Percentiles rank a stretch among this genome's conserved stretches.
Evolutionary conservation across 2,329 filamentous ascomycete species (phyloP).

Genomic region (Sporothrix euskadiensis): DNA sequence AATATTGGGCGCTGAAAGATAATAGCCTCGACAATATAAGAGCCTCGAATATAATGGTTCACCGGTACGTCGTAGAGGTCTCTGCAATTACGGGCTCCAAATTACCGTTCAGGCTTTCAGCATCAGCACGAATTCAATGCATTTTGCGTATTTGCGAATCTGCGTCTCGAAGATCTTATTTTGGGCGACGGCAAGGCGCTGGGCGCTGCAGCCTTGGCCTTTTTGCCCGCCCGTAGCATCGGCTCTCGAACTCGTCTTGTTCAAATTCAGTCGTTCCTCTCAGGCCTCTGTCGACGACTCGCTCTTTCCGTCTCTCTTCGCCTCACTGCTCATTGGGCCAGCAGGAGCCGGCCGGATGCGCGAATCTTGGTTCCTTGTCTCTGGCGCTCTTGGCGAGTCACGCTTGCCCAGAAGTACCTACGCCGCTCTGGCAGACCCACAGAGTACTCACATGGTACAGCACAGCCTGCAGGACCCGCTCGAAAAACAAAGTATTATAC

Average conservation of each 20-base stretch:
- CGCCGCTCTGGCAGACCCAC: not conserved
- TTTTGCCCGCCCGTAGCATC: not conserved
- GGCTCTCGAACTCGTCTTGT: not conserved
- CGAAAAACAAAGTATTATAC: not conserved
- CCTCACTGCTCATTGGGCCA: slow-evolving; percentile 16
- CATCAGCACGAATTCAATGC: not conserved
- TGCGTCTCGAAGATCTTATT: not conserved
- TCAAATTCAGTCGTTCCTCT: not conserved
- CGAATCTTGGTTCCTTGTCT: not conserved
- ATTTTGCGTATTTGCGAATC: not conserved
- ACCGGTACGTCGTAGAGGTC: not conserved
- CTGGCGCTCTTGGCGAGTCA: slow-evolving; percentile 9
- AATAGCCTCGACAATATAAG: not conserved
- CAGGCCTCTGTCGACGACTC: not conserved
- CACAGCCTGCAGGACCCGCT: not conserved
- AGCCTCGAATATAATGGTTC: not conserved
- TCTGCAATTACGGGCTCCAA: not conserved
- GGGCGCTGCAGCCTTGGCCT: not conserved
- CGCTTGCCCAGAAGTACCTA: not conserved
- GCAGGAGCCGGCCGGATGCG: not conserved
- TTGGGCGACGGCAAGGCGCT: not conserved
- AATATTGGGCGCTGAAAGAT: not conserved
- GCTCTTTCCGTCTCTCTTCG: slow-evolving; percentile 5
- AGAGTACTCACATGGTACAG: slow-evolving; percentile 16
- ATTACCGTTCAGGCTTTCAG: not conserved